A percentile compares a stretch with the other conserved stretches of the same genome.
Evolutionary conservation across 23 red algal species (phyloP).

Genomic region (Agarophyton chilense): DNA sequence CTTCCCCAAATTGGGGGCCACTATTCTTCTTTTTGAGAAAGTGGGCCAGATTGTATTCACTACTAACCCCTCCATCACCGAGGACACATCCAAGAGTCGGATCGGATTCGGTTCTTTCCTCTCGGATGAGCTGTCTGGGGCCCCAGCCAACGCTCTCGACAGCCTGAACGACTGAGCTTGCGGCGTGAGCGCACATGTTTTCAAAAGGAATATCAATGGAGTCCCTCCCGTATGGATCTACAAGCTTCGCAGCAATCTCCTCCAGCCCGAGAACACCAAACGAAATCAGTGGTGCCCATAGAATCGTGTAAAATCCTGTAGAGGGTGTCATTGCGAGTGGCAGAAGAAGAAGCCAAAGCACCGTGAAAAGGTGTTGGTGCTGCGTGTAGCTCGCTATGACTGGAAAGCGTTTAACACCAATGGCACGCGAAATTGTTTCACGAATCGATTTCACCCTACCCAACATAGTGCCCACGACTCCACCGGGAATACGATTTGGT

Average conservation of each 20-base stretch:
- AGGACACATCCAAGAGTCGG: constrained; percentile 20
- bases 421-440: neutral
- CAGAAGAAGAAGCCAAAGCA: constrained; percentile 36
- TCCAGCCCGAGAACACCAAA: constrained; percentile 50
- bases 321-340: constrained; percentile 42
- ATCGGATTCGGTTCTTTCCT: neutral
- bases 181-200: constrained; percentile 15
- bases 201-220: constrained; percentile 56
- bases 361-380: constrained; percentile 42
- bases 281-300: constrained; percentile 53
- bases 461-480: neutral
- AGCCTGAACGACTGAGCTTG: neutral
- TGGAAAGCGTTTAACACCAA: constrained; percentile 42
- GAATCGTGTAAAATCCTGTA: constrained; percentile 45
- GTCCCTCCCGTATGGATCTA: constrained; percentile 45
- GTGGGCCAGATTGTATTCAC: constrained; percentile 32
- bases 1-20: neutral
- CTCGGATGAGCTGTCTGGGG: neutral
- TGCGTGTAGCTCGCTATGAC: constrained; percentile 36
- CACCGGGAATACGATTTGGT: neutral
- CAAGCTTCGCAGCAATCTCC: constrained; percentile 40
- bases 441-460: neutral
- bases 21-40: neutral
- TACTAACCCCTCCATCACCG: neutral
- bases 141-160: constrained; percentile 37